Evolutionary conservation across 73 alveolate species (phyloP).

Genomic region (Paramecium tetraurelia): DNA sequence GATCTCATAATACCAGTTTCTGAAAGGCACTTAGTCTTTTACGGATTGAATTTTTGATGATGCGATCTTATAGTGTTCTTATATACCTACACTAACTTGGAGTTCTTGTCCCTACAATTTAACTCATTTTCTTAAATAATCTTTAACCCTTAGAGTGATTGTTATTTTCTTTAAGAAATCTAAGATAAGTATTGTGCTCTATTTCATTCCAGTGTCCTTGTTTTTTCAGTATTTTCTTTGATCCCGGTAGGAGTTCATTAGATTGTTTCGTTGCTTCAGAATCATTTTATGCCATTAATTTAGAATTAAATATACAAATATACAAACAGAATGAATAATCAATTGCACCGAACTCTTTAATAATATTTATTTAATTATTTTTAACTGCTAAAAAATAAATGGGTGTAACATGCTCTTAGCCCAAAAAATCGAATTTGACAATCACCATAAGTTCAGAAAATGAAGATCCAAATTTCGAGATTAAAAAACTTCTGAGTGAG

Average conservation of each 20-base stretch:
- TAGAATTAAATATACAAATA: background rate
- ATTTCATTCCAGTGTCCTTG: constrained; percentile 5
- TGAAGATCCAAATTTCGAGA: constrained; percentile 29
- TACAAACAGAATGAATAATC: background rate
- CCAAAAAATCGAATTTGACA: background rate
- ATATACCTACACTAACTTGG: constrained; percentile 41
- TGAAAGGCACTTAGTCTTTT: background rate
- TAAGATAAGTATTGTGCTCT: background rate
- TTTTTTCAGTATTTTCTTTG: background rate
- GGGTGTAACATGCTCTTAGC: background rate
- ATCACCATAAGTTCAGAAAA: background rate
- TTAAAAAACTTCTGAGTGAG: background rate
- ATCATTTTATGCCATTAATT: background rate
- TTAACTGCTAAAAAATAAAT: background rate
- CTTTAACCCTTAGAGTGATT: constrained; percentile 8
- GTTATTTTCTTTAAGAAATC: background rate
- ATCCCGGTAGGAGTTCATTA: background rate
- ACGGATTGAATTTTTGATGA: background rate
- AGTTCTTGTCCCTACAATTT: constrained; percentile 18
- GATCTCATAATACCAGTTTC: constrained; percentile 1
- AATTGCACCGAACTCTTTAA: background rate
- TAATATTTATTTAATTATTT: background rate
- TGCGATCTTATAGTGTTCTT: background rate
- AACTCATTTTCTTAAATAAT: constrained; percentile 41
- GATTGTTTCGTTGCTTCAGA: background rate